Base-by-base conservation (phyloP, 805 yeast genomes). In the Teunomyces pallodes region DNA sequence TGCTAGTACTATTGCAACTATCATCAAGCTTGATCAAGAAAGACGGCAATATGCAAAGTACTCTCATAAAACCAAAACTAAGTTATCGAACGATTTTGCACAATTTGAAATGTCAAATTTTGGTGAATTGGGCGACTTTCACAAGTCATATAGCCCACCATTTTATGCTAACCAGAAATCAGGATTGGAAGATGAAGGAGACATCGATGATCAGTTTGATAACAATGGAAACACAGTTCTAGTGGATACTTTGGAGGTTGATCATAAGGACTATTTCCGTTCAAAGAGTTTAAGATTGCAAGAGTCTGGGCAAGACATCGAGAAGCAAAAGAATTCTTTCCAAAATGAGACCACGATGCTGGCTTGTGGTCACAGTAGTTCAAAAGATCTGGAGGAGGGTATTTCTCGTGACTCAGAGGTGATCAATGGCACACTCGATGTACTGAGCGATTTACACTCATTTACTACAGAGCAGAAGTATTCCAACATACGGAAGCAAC, bases 1-100 rank as follows among this genome's bases (percentile, higher is more conserved):
- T 28, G 45, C 42, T 2, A 56, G 50, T 12, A 70, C 74, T 0
- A 46, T 66, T 10, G 35, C 48, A 5, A 53, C 70, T 2, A 59
- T 64, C 9, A 35, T 58, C 38, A 59, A 49, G 20, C 38, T 33
- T 4, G 27, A 31, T 8, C 29, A 32, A 3, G 48, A 45, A 27
- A 49, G 43, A 12, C 44, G n/a, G 9, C 54, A 52, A 36, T 46
- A 44, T 32, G 46, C 42, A 20, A 48, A 48, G 27, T 43, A 44
- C 16, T 27, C 46, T 3, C 27, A 8, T 10, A 48, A 26, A 29
- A 16, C 40, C 9, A 20, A 9, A 14, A 30, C 36, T 8, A n/a
- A 32, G 35, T 4, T 9, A 7, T 35, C 27, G 4, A 46, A 45
- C 8, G 41, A 48, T 8, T 38, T 41, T 36, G 33, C 13, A 10